Percentiles rank a stretch among this genome's conserved stretches.
Evolutionary conservation across 2,329 filamentous ascomycete genomes (phyloP).

Genomic region (Sporothrix variecibatus): DNA sequence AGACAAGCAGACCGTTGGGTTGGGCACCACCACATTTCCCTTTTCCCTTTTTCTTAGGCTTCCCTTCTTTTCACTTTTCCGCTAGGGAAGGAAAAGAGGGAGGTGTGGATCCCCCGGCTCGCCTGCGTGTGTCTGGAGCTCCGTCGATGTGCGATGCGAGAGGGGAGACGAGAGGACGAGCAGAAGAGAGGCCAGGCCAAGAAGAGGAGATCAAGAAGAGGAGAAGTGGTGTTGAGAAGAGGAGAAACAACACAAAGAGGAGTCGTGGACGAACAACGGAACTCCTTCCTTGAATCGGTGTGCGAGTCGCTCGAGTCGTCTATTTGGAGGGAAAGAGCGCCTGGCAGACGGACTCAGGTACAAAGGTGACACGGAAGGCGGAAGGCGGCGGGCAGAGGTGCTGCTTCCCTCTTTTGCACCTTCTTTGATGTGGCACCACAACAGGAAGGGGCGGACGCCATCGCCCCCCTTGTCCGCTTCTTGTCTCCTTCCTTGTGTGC

Average conservation of each 20-base stretch:
- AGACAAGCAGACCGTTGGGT: constrained; percentile 20
- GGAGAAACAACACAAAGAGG: background rate
- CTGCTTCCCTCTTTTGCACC: background rate
- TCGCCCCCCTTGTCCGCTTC: background rate
- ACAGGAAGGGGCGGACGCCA: background rate
- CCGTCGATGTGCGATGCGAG: background rate
- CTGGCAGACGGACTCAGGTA: background rate
- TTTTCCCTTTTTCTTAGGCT: background rate
- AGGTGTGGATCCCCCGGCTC: constrained; percentile 14
- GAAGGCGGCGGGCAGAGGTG: background rate
- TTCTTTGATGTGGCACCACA: constrained; percentile 10
- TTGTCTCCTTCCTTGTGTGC: background rate
- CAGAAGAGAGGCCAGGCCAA: background rate
- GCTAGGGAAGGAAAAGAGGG: background rate
- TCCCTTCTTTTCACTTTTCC: too few species aligned
- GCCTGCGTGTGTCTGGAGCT: background rate
- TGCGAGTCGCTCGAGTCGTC: background rate
- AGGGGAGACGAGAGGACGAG: background rate
- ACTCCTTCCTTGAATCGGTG: constrained; percentile 3
- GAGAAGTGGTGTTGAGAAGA: background rate
- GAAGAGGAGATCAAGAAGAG: background rate
- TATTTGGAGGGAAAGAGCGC: background rate
- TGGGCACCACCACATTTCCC: constrained; percentile 28
- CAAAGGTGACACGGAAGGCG: constrained; percentile 4
- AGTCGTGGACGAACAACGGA: background rate